These are phyloP conservation scores for Cavenderia fasciculata DNA, from an alignment of 78 protist genomes.

Conservation along the genomic window DNA sequence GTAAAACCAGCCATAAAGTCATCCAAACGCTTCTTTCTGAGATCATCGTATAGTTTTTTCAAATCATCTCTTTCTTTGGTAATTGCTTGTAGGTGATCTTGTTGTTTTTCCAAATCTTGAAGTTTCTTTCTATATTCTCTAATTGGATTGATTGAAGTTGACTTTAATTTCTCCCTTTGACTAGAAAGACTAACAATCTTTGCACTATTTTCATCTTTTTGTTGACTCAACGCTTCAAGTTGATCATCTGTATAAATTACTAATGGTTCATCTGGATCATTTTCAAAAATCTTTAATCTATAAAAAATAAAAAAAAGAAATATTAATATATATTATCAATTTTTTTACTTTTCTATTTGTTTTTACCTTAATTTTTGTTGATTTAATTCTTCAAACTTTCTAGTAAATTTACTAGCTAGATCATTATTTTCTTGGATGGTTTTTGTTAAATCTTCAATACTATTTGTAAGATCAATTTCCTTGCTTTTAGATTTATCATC, in stretches of 20 bases:
- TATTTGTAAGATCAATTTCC: neutral
- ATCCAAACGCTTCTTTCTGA: conserved; percentile 91
- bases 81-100: conserved; percentile 75
- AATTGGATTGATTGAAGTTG: conserved; percentile 87
- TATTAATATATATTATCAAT: too few relatives aligned
- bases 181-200: neutral
- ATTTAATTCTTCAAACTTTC: conserved; percentile 19
- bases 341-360: neutral
- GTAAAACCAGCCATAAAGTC: conserved; percentile 98
- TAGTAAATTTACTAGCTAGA: neutral
- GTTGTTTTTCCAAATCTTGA: conserved; percentile 56
- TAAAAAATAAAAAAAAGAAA: too few relatives aligned
- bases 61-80: conserved; percentile 80
- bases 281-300: conserved; percentile 3
- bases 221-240: neutral
- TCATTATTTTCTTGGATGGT: neutral
- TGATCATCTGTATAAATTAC: conserved; percentile 1
- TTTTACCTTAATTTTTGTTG: neutral
- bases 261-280: conserved; percentile 17
- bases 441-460: neutral
- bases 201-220: neutral
- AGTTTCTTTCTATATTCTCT: conserved; percentile 85
- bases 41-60: conserved; percentile 66
- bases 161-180: too few relatives aligned
- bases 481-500: conserved; percentile 3